These are phyloP conservation scores for Kurtzmaniella quercitrusa DNA, from an alignment of 1,139 yeast genomes.

Conservation along the genomic window DNA sequence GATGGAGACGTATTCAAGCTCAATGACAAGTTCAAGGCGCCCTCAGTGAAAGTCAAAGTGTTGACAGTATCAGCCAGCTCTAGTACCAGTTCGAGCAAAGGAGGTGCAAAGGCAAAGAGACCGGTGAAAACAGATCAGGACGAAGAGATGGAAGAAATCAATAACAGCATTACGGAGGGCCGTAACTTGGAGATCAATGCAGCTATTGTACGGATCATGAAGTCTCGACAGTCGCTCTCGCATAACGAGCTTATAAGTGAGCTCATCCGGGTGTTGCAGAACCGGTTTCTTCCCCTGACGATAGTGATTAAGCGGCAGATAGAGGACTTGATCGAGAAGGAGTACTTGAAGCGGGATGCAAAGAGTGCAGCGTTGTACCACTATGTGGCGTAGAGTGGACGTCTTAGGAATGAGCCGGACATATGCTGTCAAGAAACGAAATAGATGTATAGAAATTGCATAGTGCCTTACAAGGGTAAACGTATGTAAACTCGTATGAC, in stretches of 20 bases:
- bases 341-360: constrained; percentile 72
- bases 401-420: no score
- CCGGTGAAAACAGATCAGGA: constrained; percentile 34
- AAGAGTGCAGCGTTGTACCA: constrained; percentile 60
- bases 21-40: constrained; percentile 68
- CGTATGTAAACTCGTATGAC: no score
- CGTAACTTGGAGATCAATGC: constrained; percentile 72
- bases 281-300: constrained; percentile 69
- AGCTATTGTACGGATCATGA: constrained; percentile 85
- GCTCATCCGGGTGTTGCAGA: constrained; percentile 55
- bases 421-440: background rate
- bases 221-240: constrained; percentile 56
- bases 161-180: constrained; percentile 33
- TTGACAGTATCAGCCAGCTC: constrained; percentile 54
- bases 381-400: constrained; percentile 54
- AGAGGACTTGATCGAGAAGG: constrained; percentile 79
- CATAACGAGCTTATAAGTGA: constrained; percentile 69
- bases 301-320: constrained; percentile 68
- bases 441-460: background rate
- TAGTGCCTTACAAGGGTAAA: no score
- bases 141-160: constrained; percentile 35
- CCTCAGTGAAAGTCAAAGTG: constrained; percentile 70
- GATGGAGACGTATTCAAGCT: constrained; percentile 61
- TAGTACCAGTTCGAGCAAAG: constrained; percentile 7
- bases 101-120: constrained; percentile 27